These are phyloP conservation scores for Bocquillonia castaneifolia DNA, from an alignment of 441 rosid species.

Conservation along the genomic window DNA sequence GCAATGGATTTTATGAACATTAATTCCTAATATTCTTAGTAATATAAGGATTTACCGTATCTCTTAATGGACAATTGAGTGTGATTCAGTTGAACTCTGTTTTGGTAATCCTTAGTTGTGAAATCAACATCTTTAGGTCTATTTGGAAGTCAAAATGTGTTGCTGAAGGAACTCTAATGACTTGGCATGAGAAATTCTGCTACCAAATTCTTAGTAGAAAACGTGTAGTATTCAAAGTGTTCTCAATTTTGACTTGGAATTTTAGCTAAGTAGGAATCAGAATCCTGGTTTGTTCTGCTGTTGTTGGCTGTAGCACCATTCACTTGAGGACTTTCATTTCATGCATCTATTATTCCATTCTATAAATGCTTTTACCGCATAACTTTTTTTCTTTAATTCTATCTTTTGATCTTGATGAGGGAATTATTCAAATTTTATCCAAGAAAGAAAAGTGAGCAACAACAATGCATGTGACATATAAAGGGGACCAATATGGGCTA, in stretches of 20 bases:
- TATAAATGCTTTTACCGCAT: too few relatives aligned
- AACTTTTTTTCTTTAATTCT: too few relatives aligned
- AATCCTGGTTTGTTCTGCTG: neutral
- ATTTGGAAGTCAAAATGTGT: neutral
- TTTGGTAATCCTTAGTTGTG: neutral
- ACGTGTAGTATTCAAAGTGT: neutral
- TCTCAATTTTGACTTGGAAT: neutral
- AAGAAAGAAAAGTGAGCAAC: neutral
- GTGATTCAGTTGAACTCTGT: neutral
- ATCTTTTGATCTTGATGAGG: neutral
- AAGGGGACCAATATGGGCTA: conserved; percentile 22
- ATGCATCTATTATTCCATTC: neutral
- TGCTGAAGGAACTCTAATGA: neutral
- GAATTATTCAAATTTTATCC: conserved; percentile 9
- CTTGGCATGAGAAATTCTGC: neutral
- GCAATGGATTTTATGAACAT: too few relatives aligned
- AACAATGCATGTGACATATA: conserved; percentile 27
- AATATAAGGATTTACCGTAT: neutral
- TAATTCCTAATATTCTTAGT: too few relatives aligned
- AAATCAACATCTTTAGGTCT: conserved; percentile 1
- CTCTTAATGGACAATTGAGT: neutral
- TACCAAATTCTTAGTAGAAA: neutral
- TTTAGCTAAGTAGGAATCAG: neutral
- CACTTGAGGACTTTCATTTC: neutral
- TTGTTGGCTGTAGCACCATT: neutral